Evolutionary conservation across 345 rosid genomes (phyloP), one percentile per base, ranked within the genome.

Genomic region (Dimocarpus longan): DNA sequence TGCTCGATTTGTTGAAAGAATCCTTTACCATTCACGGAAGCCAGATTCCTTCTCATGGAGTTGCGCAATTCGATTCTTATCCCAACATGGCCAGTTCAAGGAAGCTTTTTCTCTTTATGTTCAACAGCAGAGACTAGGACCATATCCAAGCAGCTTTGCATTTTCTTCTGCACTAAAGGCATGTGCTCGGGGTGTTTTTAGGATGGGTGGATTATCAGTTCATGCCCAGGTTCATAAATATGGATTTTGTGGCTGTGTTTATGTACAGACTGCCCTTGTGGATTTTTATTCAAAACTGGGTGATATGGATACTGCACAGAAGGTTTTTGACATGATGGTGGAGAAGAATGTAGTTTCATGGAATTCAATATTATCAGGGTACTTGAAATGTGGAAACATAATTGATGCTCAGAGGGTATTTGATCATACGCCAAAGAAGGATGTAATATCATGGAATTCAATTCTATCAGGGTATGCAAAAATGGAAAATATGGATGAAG

Each of bases 241-340:
- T 65, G 97, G 95, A 3, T 82, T 89, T 43, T 84, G 86, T 60
- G 76, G 85, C 6, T 90, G 93, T 82, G 89, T 93, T 18, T 93
- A 90, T 81, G 93, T 88, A n/a, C 90, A 89, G 81, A 89, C 93
- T 3, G 90, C 92, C 68, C 85, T 92, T 7, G 86, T 92, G 65
- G 97, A 90, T 87, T 78, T 92, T 13, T 91, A 91, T 79, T 79
- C 87, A 1, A 90, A 88, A 71, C 77, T 88, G 15, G 91, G 92
- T 54, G 84, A 80, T 46, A 78, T 90, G 84, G 82, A 77, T 57
- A 80, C 77, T 74, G 95, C 95, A 0, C 81, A 73, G 74, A 89
- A 73, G 82, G 93, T 83, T 37, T 92, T 90, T 82, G 86, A 82
- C 77, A 89, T 87, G 22, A 85, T 82, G 80, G 76, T 77, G 32